Percentiles rank a stretch among this genome's conserved stretches.
Evolutionary conservation across 2,329 filamentous ascomycete genomes (phyloP).

Genomic region (Fusarium veterinarium): DNA sequence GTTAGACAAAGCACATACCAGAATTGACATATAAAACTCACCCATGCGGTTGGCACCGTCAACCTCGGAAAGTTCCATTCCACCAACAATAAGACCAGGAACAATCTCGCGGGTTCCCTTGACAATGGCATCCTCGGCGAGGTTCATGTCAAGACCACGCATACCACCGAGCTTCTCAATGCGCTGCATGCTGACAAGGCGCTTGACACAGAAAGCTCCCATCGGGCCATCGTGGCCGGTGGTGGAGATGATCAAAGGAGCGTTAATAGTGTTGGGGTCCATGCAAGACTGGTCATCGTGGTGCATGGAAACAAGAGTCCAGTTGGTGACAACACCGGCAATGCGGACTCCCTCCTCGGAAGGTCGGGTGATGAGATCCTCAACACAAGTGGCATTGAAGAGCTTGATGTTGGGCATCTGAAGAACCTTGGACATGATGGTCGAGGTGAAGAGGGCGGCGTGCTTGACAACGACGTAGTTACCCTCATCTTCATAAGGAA

Average conservation of each 20-base stretch:
- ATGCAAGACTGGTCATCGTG: slow-evolving; percentile 94
- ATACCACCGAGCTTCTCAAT: slow-evolving; percentile 89
- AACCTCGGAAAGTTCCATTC: slow-evolving; percentile 92
- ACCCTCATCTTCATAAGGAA: slow-evolving; percentile 89
- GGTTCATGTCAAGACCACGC: slow-evolving; percentile 93
- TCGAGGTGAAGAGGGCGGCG: slow-evolving; percentile 91
- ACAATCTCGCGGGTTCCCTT: slow-evolving; percentile 90
- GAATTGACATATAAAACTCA: slow-evolving; percentile 27
- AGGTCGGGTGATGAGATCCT: slow-evolving; percentile 89
- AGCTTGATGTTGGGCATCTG: slow-evolving; percentile 92
- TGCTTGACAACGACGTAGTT: slow-evolving; percentile 94
- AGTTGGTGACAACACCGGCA: slow-evolving; percentile 93
- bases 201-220: slow-evolving; percentile 90
- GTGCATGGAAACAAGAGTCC: slow-evolving; percentile 90
- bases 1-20: not conserved
- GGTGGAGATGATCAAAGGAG: slow-evolving; percentile 86
- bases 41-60: slow-evolving; percentile 95
- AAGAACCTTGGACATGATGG: slow-evolving; percentile 84
- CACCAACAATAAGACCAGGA: slow-evolving; percentile 89
- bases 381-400: slow-evolving; percentile 93
- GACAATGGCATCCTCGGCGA: slow-evolving; percentile 91
- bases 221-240: slow-evolving; percentile 93
- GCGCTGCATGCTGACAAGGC: slow-evolving; percentile 87
- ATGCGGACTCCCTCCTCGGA: slow-evolving; percentile 71
- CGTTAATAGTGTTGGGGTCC: slow-evolving; percentile 98